Evolutionary conservation across 2,329 filamentous ascomycete genomes (phyloP).

Genomic region (Stemphylium beticola): DNA sequence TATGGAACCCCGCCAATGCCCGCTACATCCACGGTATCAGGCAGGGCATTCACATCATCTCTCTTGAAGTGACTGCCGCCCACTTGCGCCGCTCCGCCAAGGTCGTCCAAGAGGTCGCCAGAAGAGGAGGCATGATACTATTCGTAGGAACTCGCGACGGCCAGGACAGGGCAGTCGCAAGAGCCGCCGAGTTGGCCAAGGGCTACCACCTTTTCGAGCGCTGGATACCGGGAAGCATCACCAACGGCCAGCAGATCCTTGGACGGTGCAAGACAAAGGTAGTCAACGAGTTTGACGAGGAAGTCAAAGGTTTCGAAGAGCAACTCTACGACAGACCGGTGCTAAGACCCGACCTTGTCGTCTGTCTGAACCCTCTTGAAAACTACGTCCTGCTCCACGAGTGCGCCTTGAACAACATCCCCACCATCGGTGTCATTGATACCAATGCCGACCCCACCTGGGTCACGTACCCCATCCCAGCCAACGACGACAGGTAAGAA

Average conservation of each 20-base stretch:
- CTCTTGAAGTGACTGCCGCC: constrained; percentile 84
- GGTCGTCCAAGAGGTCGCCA: constrained; percentile 85
- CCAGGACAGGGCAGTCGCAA: constrained; percentile 80
- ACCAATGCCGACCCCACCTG: constrained; percentile 90
- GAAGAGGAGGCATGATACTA: constrained; percentile 81
- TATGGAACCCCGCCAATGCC: constrained; percentile 95
- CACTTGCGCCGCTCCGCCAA: constrained; percentile 93
- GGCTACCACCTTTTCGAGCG: constrained; percentile 90
- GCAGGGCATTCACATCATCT: constrained; percentile 90
- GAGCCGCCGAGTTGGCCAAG: constrained; percentile 76
- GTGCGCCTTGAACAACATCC: constrained; percentile 84
- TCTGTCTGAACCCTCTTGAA: constrained; percentile 91
- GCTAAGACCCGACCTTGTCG: constrained; percentile 85
- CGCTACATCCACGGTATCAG: constrained; percentile 93
- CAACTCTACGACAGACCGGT: constrained; percentile 69
- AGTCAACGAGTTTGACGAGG: constrained; percentile 75
- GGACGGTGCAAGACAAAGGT: constrained; percentile 72
- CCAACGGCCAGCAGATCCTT: constrained; percentile 92
- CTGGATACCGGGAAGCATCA: constrained; percentile 91
- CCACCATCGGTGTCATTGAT: constrained; percentile 93
- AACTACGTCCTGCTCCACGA: constrained; percentile 91
- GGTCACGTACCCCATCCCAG: constrained; percentile 95
- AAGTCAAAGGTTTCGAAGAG: constrained; percentile 67
- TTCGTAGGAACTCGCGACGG: constrained; percentile 88
- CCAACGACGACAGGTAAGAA: constrained; percentile 88